Percentiles rank a stretch among this genome's conserved stretches.
Conservation (phyloP, 257 asterid genomes). For the Solanum chiquidenum region DNA sequence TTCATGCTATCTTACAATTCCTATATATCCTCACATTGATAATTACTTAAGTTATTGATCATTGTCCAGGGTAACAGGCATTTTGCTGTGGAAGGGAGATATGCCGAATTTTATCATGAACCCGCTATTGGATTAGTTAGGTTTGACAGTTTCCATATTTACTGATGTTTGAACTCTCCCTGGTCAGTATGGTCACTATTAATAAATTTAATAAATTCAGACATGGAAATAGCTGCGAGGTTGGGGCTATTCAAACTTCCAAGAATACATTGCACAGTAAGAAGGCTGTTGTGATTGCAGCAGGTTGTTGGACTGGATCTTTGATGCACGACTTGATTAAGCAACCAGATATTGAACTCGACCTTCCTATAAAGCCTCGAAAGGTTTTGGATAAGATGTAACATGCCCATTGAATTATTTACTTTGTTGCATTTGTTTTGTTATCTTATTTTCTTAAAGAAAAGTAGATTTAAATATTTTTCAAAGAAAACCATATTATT, state of each 20-base stretch:
- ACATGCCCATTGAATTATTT: background rate
- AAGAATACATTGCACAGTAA: slow-evolving; percentile 46
- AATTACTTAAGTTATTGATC: slow-evolving; percentile 4
- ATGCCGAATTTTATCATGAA: slow-evolving; percentile 82
- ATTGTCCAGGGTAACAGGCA: slow-evolving; percentile 51
- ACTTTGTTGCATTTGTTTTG: background rate
- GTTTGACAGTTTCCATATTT: slow-evolving; percentile 21
- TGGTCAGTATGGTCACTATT: background rate
- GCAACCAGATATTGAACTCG: slow-evolving; percentile 36
- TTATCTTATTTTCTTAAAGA: background rate
- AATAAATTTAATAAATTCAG: slow-evolving; percentile 22
- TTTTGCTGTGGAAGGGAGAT: slow-evolving; percentile 76
- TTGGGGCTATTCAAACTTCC: slow-evolving; percentile 75
- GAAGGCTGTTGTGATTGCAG: slow-evolving; percentile 78
- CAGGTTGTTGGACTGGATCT: slow-evolving; percentile 96
- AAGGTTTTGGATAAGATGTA: slow-evolving; percentile 41
- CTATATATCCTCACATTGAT: background rate
- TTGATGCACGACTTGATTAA: slow-evolving; percentile 45
- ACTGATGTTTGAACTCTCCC: background rate
- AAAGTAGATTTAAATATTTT: background rate
- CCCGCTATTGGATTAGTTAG: slow-evolving; percentile 66
- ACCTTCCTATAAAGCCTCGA: slow-evolving; percentile 87
- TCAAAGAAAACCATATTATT: background rate
- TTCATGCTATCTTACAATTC: background rate
- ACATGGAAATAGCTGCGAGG: slow-evolving; percentile 52